Base-by-base conservation (phyloP, 768 basidiomycete species). In the Tremella fuciformis region DNA sequence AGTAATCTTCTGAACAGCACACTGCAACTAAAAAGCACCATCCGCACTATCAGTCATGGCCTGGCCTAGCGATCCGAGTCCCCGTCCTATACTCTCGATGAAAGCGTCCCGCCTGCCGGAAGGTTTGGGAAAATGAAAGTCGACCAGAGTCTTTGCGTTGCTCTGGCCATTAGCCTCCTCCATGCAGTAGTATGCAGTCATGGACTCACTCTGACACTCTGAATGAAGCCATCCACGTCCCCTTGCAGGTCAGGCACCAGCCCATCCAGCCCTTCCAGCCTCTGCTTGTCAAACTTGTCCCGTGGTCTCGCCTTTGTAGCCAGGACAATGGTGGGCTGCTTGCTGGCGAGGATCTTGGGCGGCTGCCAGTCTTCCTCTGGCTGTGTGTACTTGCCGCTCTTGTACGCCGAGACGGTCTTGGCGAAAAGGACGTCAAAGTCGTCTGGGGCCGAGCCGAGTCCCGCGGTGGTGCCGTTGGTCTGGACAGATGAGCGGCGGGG, bases 11-110 rank as follows among this genome's bases (percentile, higher is more conserved):
- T 15, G 16, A 4, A 4, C 22, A 4, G 29, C 29, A 34, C 29
- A 34, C 29, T 34, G 11, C 29, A 34, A 11, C 29, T 46, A 38
- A 44, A 67, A 21, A 6, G 66, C 62, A 16, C 51, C 58, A 44
- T 69, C 67, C 6, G 53, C 61, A 47, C 53, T 44, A 37, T 57
- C 58, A 18, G 61, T 65, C 39, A 69, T 25, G 22, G 59, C 26
- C 47, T 53, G 51, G 2, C 67, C 67, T 16, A 69, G 34, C 15
- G 51, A 58, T 6, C 48, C 24, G 3, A 69, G 50, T 21, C 61
- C 60, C n/a, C 67, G 26, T 2, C 67, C 67, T n/a, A 63, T 47
- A 26, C 51, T 29, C 40, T 69, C 67, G 25, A 69, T 39, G 26
- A 65, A 58, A 18, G 67, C 67, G 13, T 65, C 61, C 19, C 67